Evolutionary conservation across 495 filamentous ascomycete genomes (phyloP).

Genomic region (Lepraria neglecta): DNA sequence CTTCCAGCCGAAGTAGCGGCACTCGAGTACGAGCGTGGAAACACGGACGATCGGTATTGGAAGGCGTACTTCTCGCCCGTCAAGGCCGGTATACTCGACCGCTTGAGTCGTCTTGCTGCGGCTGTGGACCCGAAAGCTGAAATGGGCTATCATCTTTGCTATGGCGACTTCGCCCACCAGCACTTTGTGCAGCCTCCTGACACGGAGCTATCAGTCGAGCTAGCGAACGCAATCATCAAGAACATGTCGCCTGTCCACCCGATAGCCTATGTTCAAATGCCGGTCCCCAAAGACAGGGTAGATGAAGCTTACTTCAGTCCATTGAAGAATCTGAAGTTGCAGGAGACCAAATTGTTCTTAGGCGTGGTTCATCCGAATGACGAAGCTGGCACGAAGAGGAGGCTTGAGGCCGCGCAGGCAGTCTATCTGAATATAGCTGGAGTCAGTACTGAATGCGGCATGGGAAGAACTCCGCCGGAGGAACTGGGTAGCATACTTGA

Average conservation of each 20-base stretch:
- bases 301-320: constrained; percentile 33
- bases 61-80: constrained; percentile 35
- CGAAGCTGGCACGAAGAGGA: constrained; percentile 34
- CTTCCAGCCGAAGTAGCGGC: constrained; percentile 34
- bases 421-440: constrained; percentile 32
- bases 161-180: constrained; percentile 39
- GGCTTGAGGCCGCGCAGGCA: constrained; percentile 35
- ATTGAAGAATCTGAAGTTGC: constrained; percentile 31
- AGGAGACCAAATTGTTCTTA: constrained; percentile 33
- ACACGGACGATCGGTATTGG: constrained; percentile 24
- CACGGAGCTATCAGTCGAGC: constrained; percentile 28
- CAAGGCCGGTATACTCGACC: constrained; percentile 35
- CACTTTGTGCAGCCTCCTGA: constrained; percentile 42
- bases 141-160: constrained; percentile 43
- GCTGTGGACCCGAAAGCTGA: constrained; percentile 33
- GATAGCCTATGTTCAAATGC: constrained; percentile 41
- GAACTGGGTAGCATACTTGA: constrained; percentile 35
- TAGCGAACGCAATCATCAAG: constrained; percentile 31
- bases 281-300: constrained; percentile 37
- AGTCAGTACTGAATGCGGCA: constrained; percentile 41
- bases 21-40: constrained; percentile 29
- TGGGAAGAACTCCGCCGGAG: constrained; percentile 37
- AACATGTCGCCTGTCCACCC: constrained; percentile 14
- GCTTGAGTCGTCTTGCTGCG: constrained; percentile 29
- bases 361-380: constrained; percentile 41